Evolutionary conservation across 2,329 filamentous ascomycete species (phyloP), one percentile per base, ranked within the genome.

Genomic region (Botrytis fragariae): DNA sequence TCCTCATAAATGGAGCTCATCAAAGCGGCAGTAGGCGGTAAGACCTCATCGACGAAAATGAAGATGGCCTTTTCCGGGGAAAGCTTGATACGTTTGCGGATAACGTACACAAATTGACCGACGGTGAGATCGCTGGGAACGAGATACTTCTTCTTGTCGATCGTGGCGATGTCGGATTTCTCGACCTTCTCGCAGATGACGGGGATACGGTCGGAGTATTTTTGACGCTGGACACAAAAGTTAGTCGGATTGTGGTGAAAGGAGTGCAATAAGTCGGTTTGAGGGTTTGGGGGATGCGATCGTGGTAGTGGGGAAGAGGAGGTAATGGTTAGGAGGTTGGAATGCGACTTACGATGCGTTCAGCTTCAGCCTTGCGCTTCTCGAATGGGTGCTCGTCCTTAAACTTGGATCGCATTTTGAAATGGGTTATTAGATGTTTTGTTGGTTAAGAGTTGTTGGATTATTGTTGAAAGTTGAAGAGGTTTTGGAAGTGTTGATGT

Each of bases 361-460:
- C 96, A 83, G 96, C 96, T 87, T 99, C 96, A 78, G 96, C 96
- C 93, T 98, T 98, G 87, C 96, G 94, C 93, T 99, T 99, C 92
- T 98, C 96, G 84, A 98, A 98, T 81, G 94, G 94, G 85, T 98
- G 96, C 90, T 98, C 96, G 91, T 99, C 96, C 94, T 99, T 99
- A 86, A 99, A 99, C 91, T 98, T 98, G 88, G 94, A 97, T 83
- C 95, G 93, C 94, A 98, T 98, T 79, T 82, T 93, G 88, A 82
- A 62, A 82, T 82, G 83, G 83, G 79, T 79, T 72, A 75, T 74
- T 76, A 73, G 61, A 60, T 75, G 74, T 42, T 54, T 42, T 8
- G 59, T 44, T 29, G 62, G 18, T 32, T 59, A 61, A 18, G 29
- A 48, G 35, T 39, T 14, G 32, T 25, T 63, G n/a, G 29, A 29